phyloP scores from a whole-genome alignment of 345 rosid species.

The Bruguiera gymnorhiza region DNA sequence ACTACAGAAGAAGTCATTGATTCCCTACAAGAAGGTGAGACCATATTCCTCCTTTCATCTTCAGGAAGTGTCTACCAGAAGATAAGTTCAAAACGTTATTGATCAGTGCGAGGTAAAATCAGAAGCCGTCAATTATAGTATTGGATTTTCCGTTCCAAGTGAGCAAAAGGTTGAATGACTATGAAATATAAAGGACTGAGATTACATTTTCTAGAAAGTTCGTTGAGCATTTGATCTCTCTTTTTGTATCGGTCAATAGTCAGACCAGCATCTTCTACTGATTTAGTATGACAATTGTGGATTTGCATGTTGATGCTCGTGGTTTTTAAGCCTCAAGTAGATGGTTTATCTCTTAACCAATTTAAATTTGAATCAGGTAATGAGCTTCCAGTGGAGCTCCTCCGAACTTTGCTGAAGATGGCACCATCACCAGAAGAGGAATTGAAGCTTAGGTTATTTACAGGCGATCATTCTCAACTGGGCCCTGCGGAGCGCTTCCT shows the following conservation, averaged over 20 bases:
- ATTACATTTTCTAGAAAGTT: not conserved
- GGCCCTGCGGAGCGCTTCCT: conserved; percentile 33
- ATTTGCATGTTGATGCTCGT: not conserved
- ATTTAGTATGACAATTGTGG: not conserved
- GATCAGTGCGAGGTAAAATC: too few species aligned
- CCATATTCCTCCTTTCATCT: too few species aligned
- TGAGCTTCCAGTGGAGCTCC: conserved; percentile 28
- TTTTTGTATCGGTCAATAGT: not conserved
- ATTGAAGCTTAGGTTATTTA: conserved; percentile 20
- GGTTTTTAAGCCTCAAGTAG: not conserved
- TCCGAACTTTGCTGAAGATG: conserved; percentile 28
- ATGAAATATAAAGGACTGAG: too few species aligned
- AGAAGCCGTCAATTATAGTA: too few species aligned
- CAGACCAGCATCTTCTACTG: not conserved
- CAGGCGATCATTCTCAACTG: conserved; percentile 13
- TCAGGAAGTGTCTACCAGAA: too few species aligned
- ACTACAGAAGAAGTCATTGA: conserved; percentile 25
- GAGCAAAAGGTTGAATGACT: too few species aligned
- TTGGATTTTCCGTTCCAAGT: too few species aligned
- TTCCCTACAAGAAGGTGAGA: conserved; percentile 24
- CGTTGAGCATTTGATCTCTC: not conserved
- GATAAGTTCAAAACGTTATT: too few species aligned
- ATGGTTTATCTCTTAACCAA: not conserved
- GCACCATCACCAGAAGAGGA: conserved; percentile 30
- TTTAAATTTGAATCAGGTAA: conserved; percentile 14